phyloP scores from a whole-genome alignment of 2,329 filamentous ascomycete genomes.

The Fusarium duplospermum region DNA sequence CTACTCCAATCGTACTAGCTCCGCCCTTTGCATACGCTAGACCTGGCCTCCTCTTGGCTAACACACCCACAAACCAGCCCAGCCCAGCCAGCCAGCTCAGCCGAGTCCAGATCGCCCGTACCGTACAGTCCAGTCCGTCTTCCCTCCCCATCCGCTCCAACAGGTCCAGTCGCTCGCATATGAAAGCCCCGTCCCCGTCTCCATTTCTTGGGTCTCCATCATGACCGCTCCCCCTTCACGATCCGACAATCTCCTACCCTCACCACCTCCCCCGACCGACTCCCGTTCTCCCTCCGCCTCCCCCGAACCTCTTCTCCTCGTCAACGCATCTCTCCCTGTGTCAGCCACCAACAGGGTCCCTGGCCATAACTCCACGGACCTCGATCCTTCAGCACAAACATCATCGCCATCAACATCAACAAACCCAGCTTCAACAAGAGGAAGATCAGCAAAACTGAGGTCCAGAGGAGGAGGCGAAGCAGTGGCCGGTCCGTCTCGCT shows the following conservation, averaged over 20 bases:
- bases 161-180: constrained; percentile 28
- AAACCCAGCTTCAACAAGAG: constrained; percentile 10
- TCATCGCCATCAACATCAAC: constrained; percentile 18
- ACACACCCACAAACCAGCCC: constrained; percentile 6
- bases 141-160: constrained; percentile 2
- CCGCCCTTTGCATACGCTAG: constrained; percentile 38
- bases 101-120: constrained; percentile 20
- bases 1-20: constrained; percentile 27
- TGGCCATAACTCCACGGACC: not conserved
- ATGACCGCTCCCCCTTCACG: constrained; percentile 39
- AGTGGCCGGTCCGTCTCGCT: constrained; percentile 34
- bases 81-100: constrained; percentile 17
- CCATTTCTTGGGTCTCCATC: constrained; percentile 37
- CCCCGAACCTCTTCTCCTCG: constrained; percentile 19
- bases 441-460: constrained; percentile 12
- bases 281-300: constrained; percentile 22
- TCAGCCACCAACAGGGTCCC: constrained; percentile 5
- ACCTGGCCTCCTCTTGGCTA: constrained; percentile 33
- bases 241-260: constrained; percentile 26
- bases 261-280: constrained; percentile 18
- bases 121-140: constrained; percentile 2
- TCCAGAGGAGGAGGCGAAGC: constrained; percentile 24
- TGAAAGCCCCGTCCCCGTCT: constrained; percentile 40
- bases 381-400: constrained; percentile 14
- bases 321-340: constrained; percentile 16